Base-by-base conservation (phyloP, 2,329 filamentous ascomycete genomes). In the Colletotrichum tamarilloi region DNA sequence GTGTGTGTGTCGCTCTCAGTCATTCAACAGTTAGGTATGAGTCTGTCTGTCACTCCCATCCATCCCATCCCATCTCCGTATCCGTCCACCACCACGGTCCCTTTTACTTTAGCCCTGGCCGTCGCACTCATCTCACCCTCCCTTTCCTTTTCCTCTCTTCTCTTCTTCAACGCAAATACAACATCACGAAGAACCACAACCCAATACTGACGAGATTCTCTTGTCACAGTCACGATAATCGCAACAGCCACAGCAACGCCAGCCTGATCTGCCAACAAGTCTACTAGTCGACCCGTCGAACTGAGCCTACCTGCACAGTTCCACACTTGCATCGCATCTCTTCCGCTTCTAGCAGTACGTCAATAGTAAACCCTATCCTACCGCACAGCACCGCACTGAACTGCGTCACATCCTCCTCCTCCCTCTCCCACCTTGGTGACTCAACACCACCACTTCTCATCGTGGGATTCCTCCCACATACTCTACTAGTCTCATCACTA, bases 161-260 rank as follows among this genome's bases (percentile, higher is more conserved):
- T 79, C 77, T 77, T 79, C 79, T 77, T 80, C 81, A 84, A 85
- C 85, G 81, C 84, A 87, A 86, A 84, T 87, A 83, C 82, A 87
- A 85, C 82, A 83, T 78, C 84, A 83, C 80, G 79, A 80, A 81
- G 80, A 81, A 79, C 75, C 80, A 80, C 81, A 81, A 80, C 81
- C 81, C 83, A 64, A 84, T 86, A 83, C 80, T 80, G 85, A 82
- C 82, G 84, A 88, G 88, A 88, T 85, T 88, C 85, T 85, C 83
- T 84, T 86, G 88, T 90, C 88, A 88, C 89, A 88, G 89, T 87
- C 85, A 84, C 82, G 88, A 87, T 87, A 82, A 84, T 90, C 87
- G 85, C 87, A 84, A 63, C 49, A 55, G 62, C 60, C 30, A 82
- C 88, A 89, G 87, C 86, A 81, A 80, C 84, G 85, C 84, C 83